Conservation (phyloP, 768 basidiomycete species). For the Russula abietina region DNA sequence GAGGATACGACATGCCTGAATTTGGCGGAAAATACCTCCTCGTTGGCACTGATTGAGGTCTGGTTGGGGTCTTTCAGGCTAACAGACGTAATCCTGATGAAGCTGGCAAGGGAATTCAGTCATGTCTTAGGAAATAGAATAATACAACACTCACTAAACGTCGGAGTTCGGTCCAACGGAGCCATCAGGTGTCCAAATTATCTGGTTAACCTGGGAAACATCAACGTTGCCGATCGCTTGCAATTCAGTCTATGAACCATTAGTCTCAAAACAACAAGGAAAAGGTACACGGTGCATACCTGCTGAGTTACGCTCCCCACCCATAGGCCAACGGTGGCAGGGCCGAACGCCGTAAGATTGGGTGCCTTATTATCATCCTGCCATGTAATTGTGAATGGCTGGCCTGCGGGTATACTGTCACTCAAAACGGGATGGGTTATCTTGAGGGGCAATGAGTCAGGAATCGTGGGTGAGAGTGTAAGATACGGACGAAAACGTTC, state of each 20-base stretch:
- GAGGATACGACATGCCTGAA: slow-evolving; percentile 51
- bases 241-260: slow-evolving; percentile 43
- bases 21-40: slow-evolving; percentile 70
- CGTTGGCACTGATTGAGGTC: slow-evolving; percentile 50
- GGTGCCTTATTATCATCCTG: slow-evolving; percentile 48
- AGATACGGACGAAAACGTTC: slow-evolving; percentile 18
- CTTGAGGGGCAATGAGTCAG: slow-evolving; percentile 32
- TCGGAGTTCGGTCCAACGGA: slow-evolving; percentile 48
- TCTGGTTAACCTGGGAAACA: slow-evolving; percentile 42
- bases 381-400: slow-evolving; percentile 50
- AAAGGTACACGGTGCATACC: slow-evolving; percentile 34
- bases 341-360: slow-evolving; percentile 46
- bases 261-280: slow-evolving; percentile 20
- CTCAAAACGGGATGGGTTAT: slow-evolving; percentile 49
- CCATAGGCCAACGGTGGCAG: slow-evolving; percentile 50
- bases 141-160: slow-evolving; percentile 44
- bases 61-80: slow-evolving; percentile 44
- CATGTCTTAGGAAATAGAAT: neutral
- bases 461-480: neutral
- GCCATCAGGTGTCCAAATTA: slow-evolving; percentile 48
- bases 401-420: slow-evolving; percentile 46
- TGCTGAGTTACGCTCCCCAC: slow-evolving; percentile 56
- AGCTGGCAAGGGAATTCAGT: slow-evolving; percentile 38
- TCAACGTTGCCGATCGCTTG: slow-evolving; percentile 48
- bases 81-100: slow-evolving; percentile 69